Conservation (phyloP, 352 stramenopile genomes). For the Hyaloperonospora arabidopsidis region DNA sequence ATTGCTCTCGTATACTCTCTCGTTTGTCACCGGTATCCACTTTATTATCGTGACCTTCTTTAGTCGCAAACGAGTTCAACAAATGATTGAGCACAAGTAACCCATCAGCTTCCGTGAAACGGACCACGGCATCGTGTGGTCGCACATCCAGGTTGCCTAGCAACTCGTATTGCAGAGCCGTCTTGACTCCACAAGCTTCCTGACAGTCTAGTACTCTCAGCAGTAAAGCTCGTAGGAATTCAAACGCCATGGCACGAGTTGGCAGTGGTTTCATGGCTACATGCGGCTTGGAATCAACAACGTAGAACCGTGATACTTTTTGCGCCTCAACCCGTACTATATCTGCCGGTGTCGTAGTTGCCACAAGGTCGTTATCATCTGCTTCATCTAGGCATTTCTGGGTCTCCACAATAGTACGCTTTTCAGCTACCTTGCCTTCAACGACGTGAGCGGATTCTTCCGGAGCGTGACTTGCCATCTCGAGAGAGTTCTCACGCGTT, state of each 20-base stretch:
- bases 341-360: background rate
- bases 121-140: conserved; percentile 51
- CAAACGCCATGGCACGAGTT: conserved; percentile 43
- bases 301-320: conserved; percentile 33
- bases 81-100: conserved; percentile 53
- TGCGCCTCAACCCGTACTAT: conserved; percentile 3
- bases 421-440: conserved; percentile 19
- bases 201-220: conserved; percentile 45
- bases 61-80: conserved; percentile 29
- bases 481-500: conserved; percentile 21
- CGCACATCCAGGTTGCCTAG: conserved; percentile 54
- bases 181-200: conserved; percentile 34
- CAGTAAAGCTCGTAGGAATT: conserved; percentile 47
- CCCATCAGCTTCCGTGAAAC: conserved; percentile 52
- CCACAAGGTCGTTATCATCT: background rate
- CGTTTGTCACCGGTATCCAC: conserved; percentile 10
- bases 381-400: conserved; percentile 1
- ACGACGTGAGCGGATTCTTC: conserved; percentile 29
- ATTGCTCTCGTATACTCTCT: conserved; percentile 9
- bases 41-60: conserved; percentile 19
- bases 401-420: conserved; percentile 6
- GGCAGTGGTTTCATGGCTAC: conserved; percentile 32
- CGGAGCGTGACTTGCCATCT: conserved; percentile 32
- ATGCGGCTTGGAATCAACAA: conserved; percentile 35
- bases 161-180: conserved; percentile 46